Percentiles rank a stretch among this genome's conserved stretches.
Conservation (phyloP, 2,329 filamentous ascomycete species). For the Mycosphaerella arachidis region DNA sequence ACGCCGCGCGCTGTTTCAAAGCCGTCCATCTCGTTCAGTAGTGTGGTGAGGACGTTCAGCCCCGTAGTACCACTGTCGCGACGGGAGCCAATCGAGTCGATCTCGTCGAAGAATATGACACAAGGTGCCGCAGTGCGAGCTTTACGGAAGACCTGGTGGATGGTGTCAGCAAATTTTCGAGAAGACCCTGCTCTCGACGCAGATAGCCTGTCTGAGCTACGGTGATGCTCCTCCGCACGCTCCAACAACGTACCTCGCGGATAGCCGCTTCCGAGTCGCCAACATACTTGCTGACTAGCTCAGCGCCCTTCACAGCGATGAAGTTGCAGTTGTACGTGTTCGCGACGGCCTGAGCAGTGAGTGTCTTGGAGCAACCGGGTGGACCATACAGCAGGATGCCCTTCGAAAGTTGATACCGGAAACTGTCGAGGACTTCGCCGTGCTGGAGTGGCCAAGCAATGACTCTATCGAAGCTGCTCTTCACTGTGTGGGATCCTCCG, state of each 20-base stretch:
- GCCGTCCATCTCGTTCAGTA: constrained; percentile 94
- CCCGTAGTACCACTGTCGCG: constrained; percentile 48
- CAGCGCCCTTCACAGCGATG: constrained; percentile 87
- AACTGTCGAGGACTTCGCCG: constrained; percentile 47
- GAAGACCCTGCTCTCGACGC: too few species aligned
- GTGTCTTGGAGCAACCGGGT: constrained; percentile 90
- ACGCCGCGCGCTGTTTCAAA: constrained; percentile 81
- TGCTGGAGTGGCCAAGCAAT: constrained; percentile 57
- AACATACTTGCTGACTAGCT: constrained; percentile 94
- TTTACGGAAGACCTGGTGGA: constrained; percentile 65
- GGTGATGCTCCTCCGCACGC: not conserved
- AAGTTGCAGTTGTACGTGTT: constrained; percentile 91
- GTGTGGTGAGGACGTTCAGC: constrained; percentile 80
- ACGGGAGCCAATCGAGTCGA: constrained; percentile 72
- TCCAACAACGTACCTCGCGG: constrained; percentile 48
- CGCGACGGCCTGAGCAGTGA: constrained; percentile 84
- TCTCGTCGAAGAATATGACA: constrained; percentile 96
- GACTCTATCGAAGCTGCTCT: constrained; percentile 54
- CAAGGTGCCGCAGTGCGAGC: constrained; percentile 80
- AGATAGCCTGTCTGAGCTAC: too few species aligned
- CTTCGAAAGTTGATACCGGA: constrained; percentile 62
- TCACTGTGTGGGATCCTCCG: constrained; percentile 75
- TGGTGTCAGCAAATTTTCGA: not conserved
- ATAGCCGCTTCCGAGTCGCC: constrained; percentile 87
- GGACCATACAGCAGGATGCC: constrained; percentile 87